phyloP scores from a whole-genome alignment of 306 rosid species.

The Vigna radiata region DNA sequence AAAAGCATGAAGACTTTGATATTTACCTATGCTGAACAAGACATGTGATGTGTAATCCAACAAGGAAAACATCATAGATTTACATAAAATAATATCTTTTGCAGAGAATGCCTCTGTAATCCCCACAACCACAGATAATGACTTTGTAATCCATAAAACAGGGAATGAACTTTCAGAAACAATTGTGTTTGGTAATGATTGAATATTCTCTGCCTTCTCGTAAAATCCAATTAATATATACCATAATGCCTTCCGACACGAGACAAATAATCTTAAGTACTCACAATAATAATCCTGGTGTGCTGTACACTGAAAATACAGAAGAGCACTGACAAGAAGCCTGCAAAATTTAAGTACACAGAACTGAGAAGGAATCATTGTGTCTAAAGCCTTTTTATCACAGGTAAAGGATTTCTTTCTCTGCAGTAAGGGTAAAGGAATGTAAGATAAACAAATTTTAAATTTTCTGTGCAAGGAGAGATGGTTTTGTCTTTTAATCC shows the following conservation, averaged over 20 bases:
- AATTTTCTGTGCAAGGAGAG: constrained; percentile 17
- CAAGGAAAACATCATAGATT: constrained; percentile 63
- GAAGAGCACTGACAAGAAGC: constrained; percentile 67
- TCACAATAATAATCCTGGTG: constrained; percentile 51
- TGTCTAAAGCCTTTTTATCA: constrained; percentile 24
- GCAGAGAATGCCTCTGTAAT: constrained; percentile 56
- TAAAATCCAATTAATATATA: constrained; percentile 53
- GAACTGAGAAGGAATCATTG: constrained; percentile 28
- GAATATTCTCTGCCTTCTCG: constrained; percentile 55
- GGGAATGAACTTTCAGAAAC: constrained; percentile 62
- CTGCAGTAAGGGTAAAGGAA: constrained; percentile 6
- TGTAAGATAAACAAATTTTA: constrained; percentile 21
- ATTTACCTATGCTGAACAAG: constrained; percentile 66
- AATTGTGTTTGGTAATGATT: constrained; percentile 45
- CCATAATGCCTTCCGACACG: constrained; percentile 84
- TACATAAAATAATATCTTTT: constrained; percentile 47
- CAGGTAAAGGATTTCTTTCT: constrained; percentile 30
- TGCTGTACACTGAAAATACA: constrained; percentile 47
- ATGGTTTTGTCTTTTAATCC: constrained; percentile 23
- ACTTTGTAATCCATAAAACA: constrained; percentile 76
- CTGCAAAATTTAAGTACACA: constrained; percentile 59
- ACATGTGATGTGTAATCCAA: constrained; percentile 80
- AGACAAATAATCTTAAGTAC: constrained; percentile 73
- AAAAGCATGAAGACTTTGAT: constrained; percentile 54
- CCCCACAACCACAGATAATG: constrained; percentile 61